Percentiles rank a stretch among this genome's conserved stretches.
phyloP scores from a whole-genome alignment of 2,329 filamentous ascomycete genomes.

The Pseudogymnoascus sp. region DNA sequence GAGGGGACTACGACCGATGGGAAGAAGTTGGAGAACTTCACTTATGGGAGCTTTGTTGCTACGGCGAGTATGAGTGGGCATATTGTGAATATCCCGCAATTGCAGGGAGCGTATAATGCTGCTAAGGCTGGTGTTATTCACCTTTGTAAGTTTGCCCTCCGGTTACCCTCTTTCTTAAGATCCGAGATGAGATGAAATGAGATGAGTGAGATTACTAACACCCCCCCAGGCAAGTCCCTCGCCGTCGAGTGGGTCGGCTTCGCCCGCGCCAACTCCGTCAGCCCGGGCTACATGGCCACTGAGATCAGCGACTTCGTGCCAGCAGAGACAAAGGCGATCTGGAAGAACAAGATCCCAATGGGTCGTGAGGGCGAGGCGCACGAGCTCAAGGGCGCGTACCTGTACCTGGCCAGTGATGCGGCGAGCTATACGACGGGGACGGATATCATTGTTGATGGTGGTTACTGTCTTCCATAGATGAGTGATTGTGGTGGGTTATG shows the following conservation, averaged over 20 bases:
- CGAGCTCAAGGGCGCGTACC: constrained; percentile 76
- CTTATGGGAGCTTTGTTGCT: constrained; percentile 65
- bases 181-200: neutral
- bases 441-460: constrained; percentile 22
- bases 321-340: constrained; percentile 62
- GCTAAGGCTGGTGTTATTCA: constrained; percentile 61
- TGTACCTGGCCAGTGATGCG: constrained; percentile 77
- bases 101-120: constrained; percentile 68
- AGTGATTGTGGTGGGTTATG: neutral
- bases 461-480: constrained; percentile 17
- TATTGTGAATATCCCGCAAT: constrained; percentile 70
- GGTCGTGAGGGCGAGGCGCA: constrained; percentile 65
- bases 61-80: constrained; percentile 75
- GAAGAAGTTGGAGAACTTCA: constrained; percentile 53
- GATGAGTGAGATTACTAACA: constrained; percentile 6
- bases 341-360: constrained; percentile 76
- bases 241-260: constrained; percentile 74
- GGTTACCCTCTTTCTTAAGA: neutral
- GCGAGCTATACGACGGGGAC: constrained; percentile 71
- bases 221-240: constrained; percentile 53
- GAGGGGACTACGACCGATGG: constrained; percentile 60
- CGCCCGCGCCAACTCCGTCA: constrained; percentile 65
- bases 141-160: constrained; percentile 42
- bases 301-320: constrained; percentile 63
- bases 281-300: constrained; percentile 70